These are phyloP conservation scores for Macrophomina tecta DNA, from an alignment of 2,329 filamentous ascomycete species.

Conservation along the genomic window DNA sequence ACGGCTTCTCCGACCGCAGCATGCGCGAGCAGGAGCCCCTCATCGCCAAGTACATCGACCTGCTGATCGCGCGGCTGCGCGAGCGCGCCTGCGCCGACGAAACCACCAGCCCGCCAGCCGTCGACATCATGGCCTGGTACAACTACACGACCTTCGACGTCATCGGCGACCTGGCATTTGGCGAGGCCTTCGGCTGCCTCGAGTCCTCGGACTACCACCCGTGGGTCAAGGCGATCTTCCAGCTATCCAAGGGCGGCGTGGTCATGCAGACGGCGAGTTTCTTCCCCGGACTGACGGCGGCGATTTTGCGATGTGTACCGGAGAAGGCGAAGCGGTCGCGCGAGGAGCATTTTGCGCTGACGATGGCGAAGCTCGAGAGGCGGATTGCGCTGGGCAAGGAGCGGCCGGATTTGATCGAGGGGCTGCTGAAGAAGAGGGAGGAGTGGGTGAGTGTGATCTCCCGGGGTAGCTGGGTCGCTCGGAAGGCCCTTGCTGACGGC, in stretches of 20 bases:
- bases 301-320: slow-evolving; percentile 39
- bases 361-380: background rate
- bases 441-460: background rate
- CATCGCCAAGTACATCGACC: slow-evolving; percentile 47
- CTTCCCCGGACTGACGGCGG: slow-evolving; percentile 42
- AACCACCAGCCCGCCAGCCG: slow-evolving; percentile 32
- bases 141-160: slow-evolving; percentile 36
- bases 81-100: slow-evolving; percentile 33
- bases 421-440: background rate
- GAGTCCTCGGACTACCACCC: slow-evolving; percentile 22
- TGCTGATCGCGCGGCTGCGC: slow-evolving; percentile 47
- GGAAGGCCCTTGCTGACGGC: background rate
- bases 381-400: slow-evolving; percentile 1
- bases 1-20: slow-evolving; percentile 49
- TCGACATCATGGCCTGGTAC: slow-evolving; percentile 39
- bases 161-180: slow-evolving; percentile 36
- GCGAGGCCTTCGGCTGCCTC: slow-evolving; percentile 34
- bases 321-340: slow-evolving; percentile 6
- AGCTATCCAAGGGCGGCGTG: slow-evolving; percentile 7
- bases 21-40: slow-evolving; percentile 48
- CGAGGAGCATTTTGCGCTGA: slow-evolving; percentile 35
- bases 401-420: slow-evolving; percentile 5
- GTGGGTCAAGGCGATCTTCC: slow-evolving; percentile 8
- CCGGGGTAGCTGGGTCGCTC: too few species aligned
- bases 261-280: slow-evolving; percentile 37